These are phyloP conservation scores for Paramecium pentaurelia DNA, from an alignment of 73 alveolate species.

Conservation along the genomic window DNA sequence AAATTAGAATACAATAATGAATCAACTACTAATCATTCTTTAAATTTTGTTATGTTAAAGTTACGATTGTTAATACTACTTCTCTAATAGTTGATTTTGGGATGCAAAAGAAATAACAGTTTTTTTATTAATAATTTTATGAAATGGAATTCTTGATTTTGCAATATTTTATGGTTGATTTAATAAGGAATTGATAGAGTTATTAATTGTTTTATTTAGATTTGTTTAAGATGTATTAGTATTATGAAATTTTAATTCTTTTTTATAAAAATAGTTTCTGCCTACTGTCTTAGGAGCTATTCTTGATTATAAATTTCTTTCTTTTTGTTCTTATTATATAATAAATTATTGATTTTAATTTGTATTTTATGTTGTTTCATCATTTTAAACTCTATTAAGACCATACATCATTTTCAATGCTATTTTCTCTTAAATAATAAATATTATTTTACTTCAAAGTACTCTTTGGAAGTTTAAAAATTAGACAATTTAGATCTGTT, in stretches of 20 bases:
- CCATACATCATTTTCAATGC: constrained; percentile 11
- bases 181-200: neutral
- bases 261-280: neutral
- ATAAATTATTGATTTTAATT: neutral
- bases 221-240: neutral
- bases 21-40: neutral
- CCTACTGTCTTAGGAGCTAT: neutral
- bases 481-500: neutral
- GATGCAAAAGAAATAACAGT: neutral
- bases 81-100: neutral
- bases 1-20: neutral
- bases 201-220: neutral
- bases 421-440: neutral
- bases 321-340: neutral
- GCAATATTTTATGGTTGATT: neutral
- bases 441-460: neutral
- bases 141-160: neutral
- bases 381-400: neutral
- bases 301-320: neutral
- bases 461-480: neutral
- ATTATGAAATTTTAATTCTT: neutral
- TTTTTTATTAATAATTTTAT: neutral
- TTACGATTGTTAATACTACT: neutral
- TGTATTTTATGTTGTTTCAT: neutral
- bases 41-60: neutral